phyloP scores from a whole-genome alignment of 352 stramenopile species.

The Phytophthora cactorum region DNA sequence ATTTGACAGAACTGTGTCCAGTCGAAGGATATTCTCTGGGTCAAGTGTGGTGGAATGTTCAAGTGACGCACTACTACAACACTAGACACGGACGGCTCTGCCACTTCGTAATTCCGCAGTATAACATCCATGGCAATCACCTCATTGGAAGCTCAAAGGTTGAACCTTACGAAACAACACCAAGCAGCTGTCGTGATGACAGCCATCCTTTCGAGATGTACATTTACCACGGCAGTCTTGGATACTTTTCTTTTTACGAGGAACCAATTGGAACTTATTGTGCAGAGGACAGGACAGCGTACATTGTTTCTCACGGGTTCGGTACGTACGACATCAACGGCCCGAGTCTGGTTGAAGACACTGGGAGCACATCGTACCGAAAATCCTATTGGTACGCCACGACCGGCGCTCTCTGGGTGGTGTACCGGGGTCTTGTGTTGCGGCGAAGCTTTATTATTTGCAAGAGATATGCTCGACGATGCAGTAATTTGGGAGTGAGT shows the following conservation, averaged over 20 bases:
- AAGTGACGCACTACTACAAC: constrained; percentile 22
- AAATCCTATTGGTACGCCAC: constrained; percentile 30
- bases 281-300: constrained; percentile 12
- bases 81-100: constrained; percentile 8
- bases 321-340: constrained; percentile 30
- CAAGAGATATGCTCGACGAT: constrained; percentile 19
- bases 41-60: constrained; percentile 31
- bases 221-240: constrained; percentile 31
- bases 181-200: constrained; percentile 11
- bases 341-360: constrained; percentile 8
- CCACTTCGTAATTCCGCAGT: constrained; percentile 32
- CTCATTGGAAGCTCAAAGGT: constrained; percentile 4
- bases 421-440: constrained; percentile 29
- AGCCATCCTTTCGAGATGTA: constrained; percentile 14
- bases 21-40: constrained; percentile 15
- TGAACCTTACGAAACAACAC: constrained; percentile 6
- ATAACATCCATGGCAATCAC: constrained; percentile 27
- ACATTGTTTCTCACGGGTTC: constrained; percentile 10
- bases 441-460: constrained; percentile 25
- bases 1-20: constrained; percentile 15
- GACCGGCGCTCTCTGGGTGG: constrained; percentile 15
- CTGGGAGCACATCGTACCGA: constrained; percentile 8
- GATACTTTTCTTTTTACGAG: constrained; percentile 29
- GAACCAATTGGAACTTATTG: constrained; percentile 27
- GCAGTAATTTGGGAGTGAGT: constrained; percentile 6